A percentile compares a stretch with the other conserved stretches of the same genome.
Conservation (phyloP, 2,329 filamentous ascomycete genomes). For the Whalleya microplaca region DNA sequence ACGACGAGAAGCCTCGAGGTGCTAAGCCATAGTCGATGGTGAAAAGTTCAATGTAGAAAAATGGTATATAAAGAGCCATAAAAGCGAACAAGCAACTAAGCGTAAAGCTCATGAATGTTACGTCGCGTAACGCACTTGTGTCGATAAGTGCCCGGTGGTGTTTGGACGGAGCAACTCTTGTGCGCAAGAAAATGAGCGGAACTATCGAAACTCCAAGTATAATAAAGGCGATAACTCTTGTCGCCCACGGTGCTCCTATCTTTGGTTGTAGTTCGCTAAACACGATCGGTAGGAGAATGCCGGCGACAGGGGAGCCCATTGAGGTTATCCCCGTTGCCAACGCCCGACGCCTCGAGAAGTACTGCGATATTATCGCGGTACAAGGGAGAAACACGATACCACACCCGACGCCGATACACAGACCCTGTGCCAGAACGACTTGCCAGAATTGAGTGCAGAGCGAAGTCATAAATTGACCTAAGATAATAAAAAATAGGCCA, state of each 20-base stretch:
- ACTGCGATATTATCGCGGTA: constrained; percentile 34
- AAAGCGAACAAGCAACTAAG: constrained; percentile 45
- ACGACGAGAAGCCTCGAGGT: constrained; percentile 35
- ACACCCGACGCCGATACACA: constrained; percentile 50
- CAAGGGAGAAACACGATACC: constrained; percentile 32
- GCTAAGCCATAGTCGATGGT: constrained; percentile 46
- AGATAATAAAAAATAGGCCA: constrained; percentile 50
- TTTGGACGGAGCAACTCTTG: constrained; percentile 1
- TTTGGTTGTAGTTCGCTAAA: constrained; percentile 43
- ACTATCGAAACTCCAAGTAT: constrained; percentile 40
- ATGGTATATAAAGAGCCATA: constrained; percentile 51
- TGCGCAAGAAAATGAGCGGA: constrained; percentile 37
- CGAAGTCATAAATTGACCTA: constrained; percentile 58
- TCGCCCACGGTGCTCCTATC: constrained; percentile 50
- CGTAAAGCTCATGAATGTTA: constrained; percentile 43
- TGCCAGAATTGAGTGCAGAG: constrained; percentile 54
- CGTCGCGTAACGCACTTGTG: constrained; percentile 41
- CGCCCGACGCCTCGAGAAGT: constrained; percentile 36
- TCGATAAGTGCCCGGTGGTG: constrained; percentile 41
- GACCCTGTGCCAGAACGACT: constrained; percentile 53
- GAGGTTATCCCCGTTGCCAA: constrained; percentile 39
- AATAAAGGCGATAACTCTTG: constrained; percentile 48
- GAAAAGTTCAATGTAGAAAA: constrained; percentile 52
- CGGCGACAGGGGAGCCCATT: constrained; percentile 39
- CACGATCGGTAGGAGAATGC: constrained; percentile 48